Base-by-base conservation (phyloP, 208 protist genomes). In the Kentomonas sorsogonicus region DNA sequence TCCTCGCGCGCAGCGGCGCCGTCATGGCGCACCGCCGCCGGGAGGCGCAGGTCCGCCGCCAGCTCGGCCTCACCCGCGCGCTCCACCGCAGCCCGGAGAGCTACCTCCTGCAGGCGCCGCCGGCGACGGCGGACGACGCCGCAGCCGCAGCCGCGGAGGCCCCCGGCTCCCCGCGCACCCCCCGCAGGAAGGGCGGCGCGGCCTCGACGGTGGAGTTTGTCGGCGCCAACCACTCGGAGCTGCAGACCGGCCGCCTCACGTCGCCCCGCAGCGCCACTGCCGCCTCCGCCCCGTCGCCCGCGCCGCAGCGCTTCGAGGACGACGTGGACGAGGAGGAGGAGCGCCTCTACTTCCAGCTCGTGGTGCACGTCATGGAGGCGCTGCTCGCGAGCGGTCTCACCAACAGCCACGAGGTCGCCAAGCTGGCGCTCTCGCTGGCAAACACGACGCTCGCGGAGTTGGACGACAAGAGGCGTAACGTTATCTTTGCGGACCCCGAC, bases 281-380 rank as follows among this genome's bases (percentile, higher is more conserved):
- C 27, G 4, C 22, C 11, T 20, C 52, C 11, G 0, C 41, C n/a
- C 47, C 56, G 22, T 40, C 53, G 9, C 39, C 44, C 15, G 7
- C 34, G 30, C 11, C 10, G 30, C 33, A 46, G 22, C 7, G 46
- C 13, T 67, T 44, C 6, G 68, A 74, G 13, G 68, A 64, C 7
- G 61, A 68, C 13, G 41, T 65, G 15, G 75, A 71, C 9, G 79
- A 77, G 26, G 41, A 41, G 29, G 60, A 70, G 51, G 62, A 74
- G 41, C 44, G 44, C 0, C 31, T 18, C 23, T 69, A 62, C 34
- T 72, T 79, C 39, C 61, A 56, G 7, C 55, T 67, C 40, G 47
- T 75, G 23, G 52, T 69, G 6, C 50, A 66, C 53, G 65, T 55
- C 20, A 38, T 70, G 27, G 63, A 75, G 46, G 62, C 61, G 39